Evolutionary conservation across 495 filamentous ascomycete genomes (phyloP).

Genomic region (Penicillium tannophilum): DNA sequence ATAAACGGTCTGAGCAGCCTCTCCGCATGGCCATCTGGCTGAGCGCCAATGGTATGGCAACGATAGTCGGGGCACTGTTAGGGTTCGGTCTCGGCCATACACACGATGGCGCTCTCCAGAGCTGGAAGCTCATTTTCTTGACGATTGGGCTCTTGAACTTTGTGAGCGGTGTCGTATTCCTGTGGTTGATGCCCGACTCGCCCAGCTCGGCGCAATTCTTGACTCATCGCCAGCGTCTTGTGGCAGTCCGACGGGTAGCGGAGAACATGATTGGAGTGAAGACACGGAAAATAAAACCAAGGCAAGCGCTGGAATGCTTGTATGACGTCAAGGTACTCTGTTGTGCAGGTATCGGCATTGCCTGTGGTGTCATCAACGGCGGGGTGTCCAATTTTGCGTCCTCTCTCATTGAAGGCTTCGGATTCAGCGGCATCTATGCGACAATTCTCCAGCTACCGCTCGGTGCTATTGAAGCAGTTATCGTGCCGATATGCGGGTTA

Average conservation of each 20-base stretch:
- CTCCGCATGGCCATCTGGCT: slow-evolving; percentile 64
- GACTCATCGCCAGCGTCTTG: slow-evolving; percentile 43
- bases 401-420: slow-evolving; percentile 48
- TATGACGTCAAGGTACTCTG: slow-evolving; percentile 45
- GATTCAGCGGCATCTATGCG: slow-evolving; percentile 39
- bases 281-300: slow-evolving; percentile 36
- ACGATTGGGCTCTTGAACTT: slow-evolving; percentile 55
- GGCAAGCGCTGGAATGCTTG: slow-evolving; percentile 41
- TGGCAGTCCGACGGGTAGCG: slow-evolving; percentile 45
- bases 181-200: slow-evolving; percentile 44
- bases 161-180: slow-evolving; percentile 42
- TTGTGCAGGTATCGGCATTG: slow-evolving; percentile 37
- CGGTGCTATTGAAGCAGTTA: slow-evolving; percentile 45
- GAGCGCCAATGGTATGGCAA: slow-evolving; percentile 61
- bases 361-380: slow-evolving; percentile 48
- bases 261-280: slow-evolving; percentile 56
- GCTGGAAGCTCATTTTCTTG: slow-evolving; percentile 61
- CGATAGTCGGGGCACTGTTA: slow-evolving; percentile 55
- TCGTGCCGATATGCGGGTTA: slow-evolving; percentile 38
- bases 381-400: slow-evolving; percentile 50
- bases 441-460: slow-evolving; percentile 50
- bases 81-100: slow-evolving; percentile 57
- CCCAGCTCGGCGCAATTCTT: slow-evolving; percentile 44
- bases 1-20: slow-evolving; percentile 66
- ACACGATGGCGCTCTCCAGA: slow-evolving; percentile 38